phyloP scores from a whole-genome alignment of 2,329 filamentous ascomycete species.

The Epichloe hybrida region DNA sequence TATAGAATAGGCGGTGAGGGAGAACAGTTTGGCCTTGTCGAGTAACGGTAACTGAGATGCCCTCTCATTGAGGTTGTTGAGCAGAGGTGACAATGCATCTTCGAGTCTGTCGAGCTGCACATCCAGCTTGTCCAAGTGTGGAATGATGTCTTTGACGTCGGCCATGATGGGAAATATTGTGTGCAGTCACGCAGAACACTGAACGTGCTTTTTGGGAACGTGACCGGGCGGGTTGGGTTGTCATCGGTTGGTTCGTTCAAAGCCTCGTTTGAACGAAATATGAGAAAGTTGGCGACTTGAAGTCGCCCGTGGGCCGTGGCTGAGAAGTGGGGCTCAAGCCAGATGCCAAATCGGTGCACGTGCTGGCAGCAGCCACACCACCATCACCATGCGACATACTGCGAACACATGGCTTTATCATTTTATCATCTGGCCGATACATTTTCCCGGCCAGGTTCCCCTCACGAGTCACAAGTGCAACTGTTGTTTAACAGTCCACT shows the following conservation, averaged over 20 bases:
- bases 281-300: background rate
- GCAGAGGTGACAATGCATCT: constrained; percentile 58
- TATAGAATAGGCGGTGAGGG: constrained; percentile 76
- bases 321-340: background rate
- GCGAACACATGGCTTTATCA: too few relatives aligned
- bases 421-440: too few relatives aligned
- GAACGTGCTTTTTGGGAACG: too few relatives aligned
- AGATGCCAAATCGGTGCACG: too few relatives aligned
- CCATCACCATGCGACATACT: too few relatives aligned
- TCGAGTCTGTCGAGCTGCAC: constrained; percentile 69
- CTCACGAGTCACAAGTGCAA: constrained; percentile 3
- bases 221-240: background rate
- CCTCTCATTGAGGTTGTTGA: constrained; percentile 51
- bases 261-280: background rate
- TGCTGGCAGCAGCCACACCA: too few relatives aligned
- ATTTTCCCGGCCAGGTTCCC: background rate
- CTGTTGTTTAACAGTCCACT: constrained; percentile 7
- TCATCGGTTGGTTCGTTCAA: background rate
- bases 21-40: constrained; percentile 87
- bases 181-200: too few relatives aligned
- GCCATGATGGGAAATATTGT: constrained; percentile 16
- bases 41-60: constrained; percentile 76
- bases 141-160: constrained; percentile 41
- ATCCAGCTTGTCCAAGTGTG: constrained; percentile 61
- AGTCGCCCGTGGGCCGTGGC: background rate